phyloP scores from a whole-genome alignment of 306 rosid species.

The Aeschynomene evenia region DNA sequence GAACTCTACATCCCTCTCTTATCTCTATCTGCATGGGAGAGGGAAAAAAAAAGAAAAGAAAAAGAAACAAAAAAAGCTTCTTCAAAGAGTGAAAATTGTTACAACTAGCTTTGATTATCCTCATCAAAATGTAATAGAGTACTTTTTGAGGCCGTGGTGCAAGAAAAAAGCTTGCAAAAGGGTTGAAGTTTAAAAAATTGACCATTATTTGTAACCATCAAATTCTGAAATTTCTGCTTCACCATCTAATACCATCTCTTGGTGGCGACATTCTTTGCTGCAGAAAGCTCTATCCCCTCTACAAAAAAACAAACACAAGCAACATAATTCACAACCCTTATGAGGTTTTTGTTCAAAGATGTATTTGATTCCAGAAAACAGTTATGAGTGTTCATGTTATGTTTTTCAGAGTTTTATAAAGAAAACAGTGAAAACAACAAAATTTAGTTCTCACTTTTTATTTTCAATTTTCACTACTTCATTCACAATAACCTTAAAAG shows the following conservation, averaged over 20 bases:
- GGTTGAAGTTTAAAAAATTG: constrained; percentile 13
- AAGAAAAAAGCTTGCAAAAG: not conserved
- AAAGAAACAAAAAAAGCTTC: not conserved
- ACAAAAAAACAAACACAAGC: constrained; percentile 20
- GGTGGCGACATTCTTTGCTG: constrained; percentile 72
- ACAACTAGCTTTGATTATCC: constrained; percentile 25
- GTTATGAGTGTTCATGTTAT: too few relatives aligned
- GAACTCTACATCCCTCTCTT: constrained; percentile 63
- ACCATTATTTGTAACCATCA: constrained; percentile 25
- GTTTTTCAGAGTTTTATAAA: too few relatives aligned
- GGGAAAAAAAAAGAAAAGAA: not conserved
- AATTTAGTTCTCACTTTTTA: too few relatives aligned
- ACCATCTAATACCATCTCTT: constrained; percentile 77
- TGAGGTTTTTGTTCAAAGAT: not conserved
- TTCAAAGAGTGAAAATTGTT: not conserved
- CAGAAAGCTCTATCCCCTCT: constrained; percentile 96
- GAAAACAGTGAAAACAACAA: too few relatives aligned
- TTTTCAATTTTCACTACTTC: too few relatives aligned
- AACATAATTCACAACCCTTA: not conserved
- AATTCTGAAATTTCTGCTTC: constrained; percentile 42
- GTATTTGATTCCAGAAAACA: too few relatives aligned
- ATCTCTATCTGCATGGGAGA: constrained; percentile 54
- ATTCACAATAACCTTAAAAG: too few relatives aligned
- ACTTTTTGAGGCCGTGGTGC: not conserved
- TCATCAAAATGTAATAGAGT: not conserved